phyloP scores from a whole-genome alignment of 2,329 filamentous ascomycete species.

The Trichoderma arundinaceum region DNA sequence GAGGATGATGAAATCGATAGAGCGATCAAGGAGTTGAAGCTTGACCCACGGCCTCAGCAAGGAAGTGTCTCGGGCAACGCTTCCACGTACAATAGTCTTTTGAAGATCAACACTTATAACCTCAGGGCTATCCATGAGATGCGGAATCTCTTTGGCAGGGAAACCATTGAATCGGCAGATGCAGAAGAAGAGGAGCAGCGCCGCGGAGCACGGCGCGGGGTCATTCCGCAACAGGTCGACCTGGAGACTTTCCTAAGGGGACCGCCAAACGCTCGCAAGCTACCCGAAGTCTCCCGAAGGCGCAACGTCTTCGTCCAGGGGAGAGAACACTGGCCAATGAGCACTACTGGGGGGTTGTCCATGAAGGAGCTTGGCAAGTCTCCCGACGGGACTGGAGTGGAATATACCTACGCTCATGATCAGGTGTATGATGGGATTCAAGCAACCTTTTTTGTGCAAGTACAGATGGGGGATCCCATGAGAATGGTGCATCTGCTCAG shows the following conservation, averaged over 20 bases:
- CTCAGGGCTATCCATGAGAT: slow-evolving; percentile 92
- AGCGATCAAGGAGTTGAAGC: slow-evolving; percentile 57
- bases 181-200: slow-evolving; percentile 56
- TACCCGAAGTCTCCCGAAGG: slow-evolving; percentile 73
- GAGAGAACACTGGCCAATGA: slow-evolving; percentile 84
- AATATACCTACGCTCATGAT: slow-evolving; percentile 82
- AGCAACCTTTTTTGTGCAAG: slow-evolving; percentile 74
- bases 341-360: slow-evolving; percentile 77
- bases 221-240: slow-evolving; percentile 59
- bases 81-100: slow-evolving; percentile 48
- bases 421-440: slow-evolving; percentile 75
- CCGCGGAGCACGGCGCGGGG: slow-evolving; percentile 43
- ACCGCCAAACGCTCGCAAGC: slow-evolving; percentile 61
- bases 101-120: slow-evolving; percentile 66
- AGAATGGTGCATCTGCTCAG: slow-evolving; percentile 75
- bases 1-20: slow-evolving; percentile 62
- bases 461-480: slow-evolving; percentile 85
- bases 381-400: slow-evolving; percentile 59
- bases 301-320: slow-evolving; percentile 86
- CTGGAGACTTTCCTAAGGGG: slow-evolving; percentile 61
- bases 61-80: slow-evolving; percentile 27
- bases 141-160: slow-evolving; percentile 65
- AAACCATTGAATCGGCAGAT: slow-evolving; percentile 60
- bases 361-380: slow-evolving; percentile 67
- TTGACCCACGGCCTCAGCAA: slow-evolving; percentile 37